A percentile compares a stretch with the other conserved stretches of the same genome.
Evolutionary conservation across 768 basidiomycete species (phyloP).

Genomic region (Leucocoprinus sp.): DNA sequence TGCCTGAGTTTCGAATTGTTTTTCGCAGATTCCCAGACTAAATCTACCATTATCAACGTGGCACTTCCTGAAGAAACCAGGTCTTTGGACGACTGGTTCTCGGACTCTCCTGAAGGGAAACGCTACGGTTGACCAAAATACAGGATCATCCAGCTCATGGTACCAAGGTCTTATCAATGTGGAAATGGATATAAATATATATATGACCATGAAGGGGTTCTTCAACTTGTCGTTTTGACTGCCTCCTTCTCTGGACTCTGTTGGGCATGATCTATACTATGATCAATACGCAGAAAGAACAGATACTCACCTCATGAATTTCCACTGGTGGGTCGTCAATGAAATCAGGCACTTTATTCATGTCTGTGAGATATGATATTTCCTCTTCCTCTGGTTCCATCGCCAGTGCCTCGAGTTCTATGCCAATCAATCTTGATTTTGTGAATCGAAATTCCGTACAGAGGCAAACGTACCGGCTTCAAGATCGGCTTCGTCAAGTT

Average conservation of each 20-base stretch:
- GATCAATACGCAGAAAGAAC: slow-evolving; percentile 6
- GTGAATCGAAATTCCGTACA: background rate
- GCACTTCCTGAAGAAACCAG: slow-evolving; percentile 52
- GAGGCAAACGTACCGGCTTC: slow-evolving; percentile 66
- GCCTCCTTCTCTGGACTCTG: slow-evolving; percentile 47
- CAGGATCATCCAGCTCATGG: slow-evolving; percentile 5
- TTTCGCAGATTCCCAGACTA: slow-evolving; percentile 69
- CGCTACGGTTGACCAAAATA: slow-evolving; percentile 47
- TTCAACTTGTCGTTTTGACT: slow-evolving; percentile 41
- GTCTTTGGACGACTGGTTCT: slow-evolving; percentile 71
- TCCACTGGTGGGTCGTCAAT: slow-evolving; percentile 83
- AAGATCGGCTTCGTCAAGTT: slow-evolving; percentile 94
- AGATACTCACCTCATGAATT: slow-evolving; percentile 42
- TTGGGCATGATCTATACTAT: background rate
- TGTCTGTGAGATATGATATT: slow-evolving; percentile 77
- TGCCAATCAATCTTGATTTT: background rate
- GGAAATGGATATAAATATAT: background rate
- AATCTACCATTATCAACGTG: slow-evolving; percentile 72
- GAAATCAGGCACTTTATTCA: slow-evolving; percentile 88
- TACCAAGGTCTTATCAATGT: slow-evolving; percentile 11
- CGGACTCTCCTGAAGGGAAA: slow-evolving; percentile 39
- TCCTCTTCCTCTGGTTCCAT: slow-evolving; percentile 90
- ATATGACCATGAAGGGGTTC: background rate
- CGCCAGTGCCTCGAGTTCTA: slow-evolving; percentile 92
- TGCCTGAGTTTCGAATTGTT: slow-evolving; percentile 10